Evolutionary conservation across 1,284 basidiomycete species (phyloP), one percentile per base, ranked within the genome.

Genomic region (Athelia psychrophila): DNA sequence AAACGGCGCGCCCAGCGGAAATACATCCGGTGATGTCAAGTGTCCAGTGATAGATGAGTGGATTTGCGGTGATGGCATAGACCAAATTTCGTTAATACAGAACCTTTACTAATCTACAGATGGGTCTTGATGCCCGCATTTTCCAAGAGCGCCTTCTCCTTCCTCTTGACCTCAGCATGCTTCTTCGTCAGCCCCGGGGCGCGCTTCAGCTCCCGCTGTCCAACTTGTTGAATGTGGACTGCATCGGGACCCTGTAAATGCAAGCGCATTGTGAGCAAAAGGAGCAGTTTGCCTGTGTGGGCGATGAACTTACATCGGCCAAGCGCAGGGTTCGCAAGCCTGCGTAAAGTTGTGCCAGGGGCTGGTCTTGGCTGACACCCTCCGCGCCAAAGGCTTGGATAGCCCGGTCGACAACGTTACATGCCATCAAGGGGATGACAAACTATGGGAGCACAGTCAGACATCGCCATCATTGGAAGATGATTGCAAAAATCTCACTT

Each of bases 381-480:
- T 98, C 96, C 22, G 94, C 96, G 52, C 96, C 96, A 65, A 93
- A 92, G 0, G 88, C 79, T 76, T 99, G 96, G 57, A 99, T 98
- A 1, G 94, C 91, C 35, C 93, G 86, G 74, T 99, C 97, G 50
- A 98, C 80, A 51, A 99, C 88, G 27, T 78, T 74, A 50, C 93
- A 78, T 0, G 95, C 94, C 84, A 96, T 91, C 0, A 80, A 80
- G 23, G 95, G 95, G 4, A 98, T 93, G 44, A 93, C 86, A 62
- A 96, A 95, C 93, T 95, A 53, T 20, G 23, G 50, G 24, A 51
- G 44, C 49, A 49, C 47, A 8, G 50, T 58, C 19, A 60, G 52
- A 35, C 38, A 30, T 25, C 16, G 44, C 23, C 44, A 35, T n/a
- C n/a, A n/a, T n/a, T n/a, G n/a, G n/a, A n/a, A 10, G 13, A 40